Evolutionary conservation across 106 monocot species (phyloP).

Genomic region (Dioscorea zingiberensis): DNA sequence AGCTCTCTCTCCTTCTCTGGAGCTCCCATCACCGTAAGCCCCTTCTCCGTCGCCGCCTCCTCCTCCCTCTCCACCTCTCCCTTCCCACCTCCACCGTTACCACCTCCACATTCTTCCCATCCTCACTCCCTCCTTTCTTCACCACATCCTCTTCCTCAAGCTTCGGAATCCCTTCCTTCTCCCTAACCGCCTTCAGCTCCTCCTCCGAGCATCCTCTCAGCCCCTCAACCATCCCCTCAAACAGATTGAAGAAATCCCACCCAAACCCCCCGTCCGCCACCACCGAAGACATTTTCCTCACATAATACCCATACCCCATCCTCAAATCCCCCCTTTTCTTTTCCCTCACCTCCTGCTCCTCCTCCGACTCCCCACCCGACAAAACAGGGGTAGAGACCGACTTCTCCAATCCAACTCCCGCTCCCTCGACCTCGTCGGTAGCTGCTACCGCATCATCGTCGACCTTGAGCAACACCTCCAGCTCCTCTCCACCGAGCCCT

Average conservation of each 20-base stretch:
- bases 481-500: conserved; percentile 18
- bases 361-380: conserved; percentile 9
- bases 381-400: background rate
- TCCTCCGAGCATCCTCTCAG: conserved; percentile 48
- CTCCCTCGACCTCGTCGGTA: conserved; percentile 45
- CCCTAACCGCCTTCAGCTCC: conserved; percentile 66
- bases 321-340: too few species aligned
- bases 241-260: conserved; percentile 99
- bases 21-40: conserved; percentile 26
- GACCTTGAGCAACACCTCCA: conserved; percentile 21
- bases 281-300: conserved; percentile 6
- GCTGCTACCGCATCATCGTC: conserved; percentile 46
- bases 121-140: conserved; percentile 2
- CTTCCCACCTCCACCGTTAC: conserved; percentile 8
- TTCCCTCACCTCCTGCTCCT: background rate
- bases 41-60: conserved; percentile 29
- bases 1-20: conserved; percentile 62
- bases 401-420: conserved; percentile 38
- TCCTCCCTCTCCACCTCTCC: background rate
- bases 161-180: conserved; percentile 87
- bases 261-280: conserved; percentile 35
- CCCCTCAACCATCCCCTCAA: conserved; percentile 43
- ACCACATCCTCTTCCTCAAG: conserved; percentile 55
- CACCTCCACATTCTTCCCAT: background rate
- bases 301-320: conserved; percentile 38